A percentile compares a stretch with the other conserved stretches of the same genome.
These are phyloP conservation scores for Cyphellophora europaea DNA, from an alignment of 2,329 filamentous ascomycete genomes.

Conservation along the genomic window DNA sequence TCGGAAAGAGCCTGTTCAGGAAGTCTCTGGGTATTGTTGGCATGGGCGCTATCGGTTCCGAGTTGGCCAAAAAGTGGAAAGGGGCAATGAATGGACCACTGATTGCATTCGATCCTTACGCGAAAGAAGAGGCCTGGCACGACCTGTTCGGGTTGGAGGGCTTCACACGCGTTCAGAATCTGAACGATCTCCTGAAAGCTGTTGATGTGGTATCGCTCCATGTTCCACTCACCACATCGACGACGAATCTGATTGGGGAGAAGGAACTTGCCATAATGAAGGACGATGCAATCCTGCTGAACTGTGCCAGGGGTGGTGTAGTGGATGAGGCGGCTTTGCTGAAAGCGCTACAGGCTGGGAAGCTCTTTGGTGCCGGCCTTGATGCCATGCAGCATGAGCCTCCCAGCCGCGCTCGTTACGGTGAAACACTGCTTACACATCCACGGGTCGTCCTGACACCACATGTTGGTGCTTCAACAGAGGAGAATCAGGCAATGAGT, in stretches of 20 bases:
- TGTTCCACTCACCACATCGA: conserved; percentile 27
- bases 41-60: conserved; percentile 28
- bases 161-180: conserved; percentile 21
- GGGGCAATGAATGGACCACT: conserved; percentile 23
- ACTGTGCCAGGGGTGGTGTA: conserved; percentile 32
- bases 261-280: conserved; percentile 28
- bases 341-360: conserved; percentile 22
- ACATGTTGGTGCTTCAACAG: conserved; percentile 38
- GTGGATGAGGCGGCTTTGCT: conserved; percentile 28
- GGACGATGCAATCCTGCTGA: conserved; percentile 30
- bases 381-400: conserved; percentile 34
- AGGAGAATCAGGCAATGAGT: conserved; percentile 26
- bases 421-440: conserved; percentile 23
- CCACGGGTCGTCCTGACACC: conserved; percentile 33
- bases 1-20: conserved; percentile 21
- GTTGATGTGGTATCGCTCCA: conserved; percentile 30
- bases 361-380: conserved; percentile 31
- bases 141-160: conserved; percentile 15
- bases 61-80: conserved; percentile 26
- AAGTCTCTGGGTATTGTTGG: conserved; percentile 30
- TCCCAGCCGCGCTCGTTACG: conserved; percentile 26
- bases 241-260: conserved; percentile 24
- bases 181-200: conserved; percentile 24
- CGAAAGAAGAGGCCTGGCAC: conserved; percentile 24
- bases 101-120: conserved; percentile 28